phyloP scores from a whole-genome alignment of 352 stramenopile genomes.

The Paralagenidium karlingii region DNA sequence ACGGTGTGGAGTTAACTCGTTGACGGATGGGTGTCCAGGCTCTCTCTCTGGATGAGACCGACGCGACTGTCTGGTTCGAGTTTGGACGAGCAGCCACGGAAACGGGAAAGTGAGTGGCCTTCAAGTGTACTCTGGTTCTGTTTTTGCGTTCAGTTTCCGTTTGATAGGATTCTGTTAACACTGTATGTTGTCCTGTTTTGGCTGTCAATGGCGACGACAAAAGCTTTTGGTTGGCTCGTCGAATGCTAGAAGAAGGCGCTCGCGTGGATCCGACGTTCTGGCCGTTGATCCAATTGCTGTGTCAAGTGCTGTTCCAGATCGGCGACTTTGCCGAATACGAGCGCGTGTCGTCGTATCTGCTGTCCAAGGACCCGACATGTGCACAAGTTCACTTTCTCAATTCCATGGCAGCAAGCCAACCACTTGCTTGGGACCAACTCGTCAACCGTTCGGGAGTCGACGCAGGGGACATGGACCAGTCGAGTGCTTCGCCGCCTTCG shows the following conservation, averaged over 20 bases:
- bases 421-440: no score
- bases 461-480: no score
- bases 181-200: no score
- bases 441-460: no score
- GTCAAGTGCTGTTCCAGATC: slow-evolving; percentile 40
- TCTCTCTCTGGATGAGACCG: slow-evolving; percentile 39
- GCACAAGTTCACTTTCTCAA: slow-evolving; percentile 17
- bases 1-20: neutral
- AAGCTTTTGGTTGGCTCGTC: slow-evolving; percentile 49
- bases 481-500: neutral
- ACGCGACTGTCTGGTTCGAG: slow-evolving; percentile 68
- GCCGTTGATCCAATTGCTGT: slow-evolving; percentile 39
- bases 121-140: neutral
- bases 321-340: slow-evolving; percentile 34
- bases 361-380: slow-evolving; percentile 26
- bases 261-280: slow-evolving; percentile 47
- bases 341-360: slow-evolving; percentile 27
- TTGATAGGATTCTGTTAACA: no score
- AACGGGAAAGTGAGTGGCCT: slow-evolving; percentile 25
- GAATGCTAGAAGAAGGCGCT: slow-evolving; percentile 40
- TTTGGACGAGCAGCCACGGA: slow-evolving; percentile 43
- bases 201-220: no score
- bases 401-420: no score
- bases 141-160: no score
- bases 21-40: slow-evolving; percentile 11